Evolutionary conservation across 2,329 filamentous ascomycete species (phyloP).

Genomic region (Hymenoscyphus fructigenus): DNA sequence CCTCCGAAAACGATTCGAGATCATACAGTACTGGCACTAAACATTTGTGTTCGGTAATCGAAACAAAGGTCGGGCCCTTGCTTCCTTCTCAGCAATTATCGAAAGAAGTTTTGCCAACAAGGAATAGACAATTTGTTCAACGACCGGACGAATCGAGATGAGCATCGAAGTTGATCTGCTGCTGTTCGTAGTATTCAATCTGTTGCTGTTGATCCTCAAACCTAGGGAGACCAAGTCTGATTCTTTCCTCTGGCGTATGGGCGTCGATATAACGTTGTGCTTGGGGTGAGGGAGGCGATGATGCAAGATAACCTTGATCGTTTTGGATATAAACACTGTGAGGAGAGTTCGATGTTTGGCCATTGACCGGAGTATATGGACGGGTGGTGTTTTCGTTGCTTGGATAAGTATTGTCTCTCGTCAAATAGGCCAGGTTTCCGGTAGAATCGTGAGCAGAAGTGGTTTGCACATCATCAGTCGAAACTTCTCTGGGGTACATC

Average conservation of each 20-base stretch:
- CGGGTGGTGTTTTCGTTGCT: not conserved
- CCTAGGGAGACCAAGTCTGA: slow-evolving; percentile 1
- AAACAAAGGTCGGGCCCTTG: not conserved
- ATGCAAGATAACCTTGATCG: no score
- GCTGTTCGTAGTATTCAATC: not conserved
- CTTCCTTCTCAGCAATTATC: not conserved
- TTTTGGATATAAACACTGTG: not conserved
- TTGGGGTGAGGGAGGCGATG: not conserved
- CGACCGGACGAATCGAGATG: not conserved
- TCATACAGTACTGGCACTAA: not conserved
- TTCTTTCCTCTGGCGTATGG: not conserved
- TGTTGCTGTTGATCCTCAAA: not conserved
- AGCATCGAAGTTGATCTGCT: not conserved
- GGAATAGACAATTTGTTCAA: not conserved
- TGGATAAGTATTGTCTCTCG: not conserved
- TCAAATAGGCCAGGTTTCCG: not conserved
- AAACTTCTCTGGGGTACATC: not conserved
- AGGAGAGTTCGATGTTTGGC: not conserved
- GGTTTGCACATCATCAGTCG: not conserved
- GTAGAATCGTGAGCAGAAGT: not conserved
- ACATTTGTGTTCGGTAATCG: not conserved
- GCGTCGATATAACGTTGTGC: not conserved
- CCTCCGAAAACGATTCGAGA: not conserved
- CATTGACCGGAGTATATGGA: not conserved
- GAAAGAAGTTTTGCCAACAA: not conserved